Evolutionary conservation across 2,329 filamentous ascomycete genomes (phyloP).

Genomic region (Dactylellina cionopaga): DNA sequence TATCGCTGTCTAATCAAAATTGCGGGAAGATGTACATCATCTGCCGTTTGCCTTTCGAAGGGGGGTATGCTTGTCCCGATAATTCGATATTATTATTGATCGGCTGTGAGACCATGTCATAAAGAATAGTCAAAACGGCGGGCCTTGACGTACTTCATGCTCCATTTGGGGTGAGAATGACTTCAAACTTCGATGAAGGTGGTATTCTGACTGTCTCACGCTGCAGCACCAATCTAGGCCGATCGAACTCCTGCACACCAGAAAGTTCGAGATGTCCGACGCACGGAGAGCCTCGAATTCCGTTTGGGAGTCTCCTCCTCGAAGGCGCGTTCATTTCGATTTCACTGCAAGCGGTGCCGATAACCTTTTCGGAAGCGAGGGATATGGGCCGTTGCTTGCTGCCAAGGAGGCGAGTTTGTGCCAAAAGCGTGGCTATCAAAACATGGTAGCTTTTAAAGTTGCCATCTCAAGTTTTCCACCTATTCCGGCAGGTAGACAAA

Average conservation of each 20-base stretch:
- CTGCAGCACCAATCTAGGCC: too few relatives aligned
- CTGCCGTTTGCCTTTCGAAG: constrained; percentile 19
- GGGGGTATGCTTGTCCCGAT: constrained; percentile 18
- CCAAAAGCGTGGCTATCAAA: constrained; percentile 30
- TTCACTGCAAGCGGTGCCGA: constrained; percentile 38
- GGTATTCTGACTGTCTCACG: constrained; percentile 23
- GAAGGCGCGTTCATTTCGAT: not conserved
- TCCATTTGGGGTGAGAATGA: too few relatives aligned
- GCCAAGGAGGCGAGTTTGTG: constrained; percentile 40
- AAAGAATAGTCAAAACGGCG: constrained; percentile 23
- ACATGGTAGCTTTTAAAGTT: constrained; percentile 41
- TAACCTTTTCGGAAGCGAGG: constrained; percentile 38
- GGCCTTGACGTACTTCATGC: not conserved
- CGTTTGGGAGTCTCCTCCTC: constrained; percentile 1
- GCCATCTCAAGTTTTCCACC: constrained; percentile 46
- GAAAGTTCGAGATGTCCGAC: too few relatives aligned
- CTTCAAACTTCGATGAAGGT: too few relatives aligned
- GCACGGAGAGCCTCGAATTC: not conserved
- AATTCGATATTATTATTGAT: constrained; percentile 25
- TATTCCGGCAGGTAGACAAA: constrained; percentile 50
- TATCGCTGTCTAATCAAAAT: constrained; percentile 38
- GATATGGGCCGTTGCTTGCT: constrained; percentile 24
- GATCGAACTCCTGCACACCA: too few relatives aligned
- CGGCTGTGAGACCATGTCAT: constrained; percentile 44
- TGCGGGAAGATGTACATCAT: constrained; percentile 47